Evolutionary conservation across 108 stramenopile genomes (phyloP).

Genomic region (Cylindrotheca fusiformis): DNA sequence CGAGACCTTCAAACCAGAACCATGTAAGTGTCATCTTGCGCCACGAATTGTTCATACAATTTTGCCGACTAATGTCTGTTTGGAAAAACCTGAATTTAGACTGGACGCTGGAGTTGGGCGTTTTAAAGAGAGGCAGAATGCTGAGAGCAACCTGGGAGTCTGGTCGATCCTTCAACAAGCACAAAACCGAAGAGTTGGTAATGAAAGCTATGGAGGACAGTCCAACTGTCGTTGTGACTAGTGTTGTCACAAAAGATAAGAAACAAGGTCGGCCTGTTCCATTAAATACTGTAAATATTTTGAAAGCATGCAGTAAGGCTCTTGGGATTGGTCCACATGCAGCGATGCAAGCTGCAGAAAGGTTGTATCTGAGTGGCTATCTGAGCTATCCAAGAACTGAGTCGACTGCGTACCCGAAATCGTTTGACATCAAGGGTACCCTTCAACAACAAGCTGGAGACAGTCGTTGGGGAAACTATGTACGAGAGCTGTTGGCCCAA

Average conservation of each 20-base stretch:
- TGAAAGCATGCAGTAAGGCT: conserved; percentile 83
- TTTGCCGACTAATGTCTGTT: not conserved
- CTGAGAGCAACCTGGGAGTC: conserved; percentile 68
- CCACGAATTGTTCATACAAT: too few species aligned
- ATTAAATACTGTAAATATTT: conserved; percentile 73
- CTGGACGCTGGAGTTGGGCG: conserved; percentile 77
- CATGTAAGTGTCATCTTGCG: conserved; percentile 37
- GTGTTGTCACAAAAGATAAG: conserved; percentile 71
- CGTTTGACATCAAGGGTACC: conserved; percentile 78
- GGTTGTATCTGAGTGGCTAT: conserved; percentile 83
- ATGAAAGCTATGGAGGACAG: conserved; percentile 48
- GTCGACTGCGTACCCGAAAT: conserved; percentile 75
- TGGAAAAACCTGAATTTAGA: conserved; percentile 5
- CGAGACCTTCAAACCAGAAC: conserved; percentile 91
- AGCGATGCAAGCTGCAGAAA: conserved; percentile 74
- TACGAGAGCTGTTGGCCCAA: conserved; percentile 48
- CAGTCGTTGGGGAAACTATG: conserved; percentile 73
- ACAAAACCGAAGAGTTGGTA: conserved; percentile 58
- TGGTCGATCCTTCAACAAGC: conserved; percentile 70
- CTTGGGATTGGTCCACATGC: conserved; percentile 83
- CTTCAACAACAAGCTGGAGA: conserved; percentile 71
- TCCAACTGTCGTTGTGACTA: conserved; percentile 47
- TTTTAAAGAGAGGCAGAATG: conserved; percentile 73
- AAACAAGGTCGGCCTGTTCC: conserved; percentile 86
- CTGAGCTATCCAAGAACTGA: conserved; percentile 86